Percentiles rank a stretch among this genome's conserved stretches.
These are phyloP conservation scores for Ziziphus jujuba DNA, from an alignment of 306 rosid species.

Conservation along the genomic window DNA sequence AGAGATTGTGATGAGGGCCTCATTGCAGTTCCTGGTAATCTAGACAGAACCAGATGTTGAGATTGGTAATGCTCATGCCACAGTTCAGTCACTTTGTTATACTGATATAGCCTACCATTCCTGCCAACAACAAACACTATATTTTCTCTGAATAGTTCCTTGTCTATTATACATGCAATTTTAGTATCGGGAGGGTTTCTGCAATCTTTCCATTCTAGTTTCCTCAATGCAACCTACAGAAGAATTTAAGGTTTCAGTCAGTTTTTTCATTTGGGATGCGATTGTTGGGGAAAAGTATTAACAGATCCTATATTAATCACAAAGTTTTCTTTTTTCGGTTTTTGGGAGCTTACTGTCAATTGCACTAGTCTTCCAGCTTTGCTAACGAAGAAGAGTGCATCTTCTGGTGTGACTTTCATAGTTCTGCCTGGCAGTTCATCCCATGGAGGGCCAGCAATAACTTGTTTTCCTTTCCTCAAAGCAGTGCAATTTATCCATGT, in stretches of 20 bases:
- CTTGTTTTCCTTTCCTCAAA: slow-evolving; percentile 56
- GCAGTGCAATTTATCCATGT: slow-evolving; percentile 80
- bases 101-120: slow-evolving; percentile 82
- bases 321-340: background rate
- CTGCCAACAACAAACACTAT: slow-evolving; percentile 74
- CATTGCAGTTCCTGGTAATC: slow-evolving; percentile 68
- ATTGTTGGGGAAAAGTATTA: background rate
- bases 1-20: slow-evolving; percentile 57
- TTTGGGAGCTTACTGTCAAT: slow-evolving; percentile 58
- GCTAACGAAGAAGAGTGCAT: slow-evolving; percentile 85
- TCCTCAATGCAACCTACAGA: slow-evolving; percentile 78
- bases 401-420: slow-evolving; percentile 61
- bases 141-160: slow-evolving; percentile 78
- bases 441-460: slow-evolving; percentile 88
- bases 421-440: slow-evolving; percentile 58
- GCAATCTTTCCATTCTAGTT: slow-evolving; percentile 90
- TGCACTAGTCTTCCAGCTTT: slow-evolving; percentile 71
- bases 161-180: slow-evolving; percentile 70
- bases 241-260: slow-evolving; percentile 22
- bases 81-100: slow-evolving; percentile 76
- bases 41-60: slow-evolving; percentile 76
- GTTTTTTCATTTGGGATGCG: background rate
- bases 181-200: slow-evolving; percentile 58
- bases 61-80: slow-evolving; percentile 97
- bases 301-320: too few species aligned